Conservation (phyloP, 352 stramenopile genomes). For the Plasmopara viticola region DNA sequence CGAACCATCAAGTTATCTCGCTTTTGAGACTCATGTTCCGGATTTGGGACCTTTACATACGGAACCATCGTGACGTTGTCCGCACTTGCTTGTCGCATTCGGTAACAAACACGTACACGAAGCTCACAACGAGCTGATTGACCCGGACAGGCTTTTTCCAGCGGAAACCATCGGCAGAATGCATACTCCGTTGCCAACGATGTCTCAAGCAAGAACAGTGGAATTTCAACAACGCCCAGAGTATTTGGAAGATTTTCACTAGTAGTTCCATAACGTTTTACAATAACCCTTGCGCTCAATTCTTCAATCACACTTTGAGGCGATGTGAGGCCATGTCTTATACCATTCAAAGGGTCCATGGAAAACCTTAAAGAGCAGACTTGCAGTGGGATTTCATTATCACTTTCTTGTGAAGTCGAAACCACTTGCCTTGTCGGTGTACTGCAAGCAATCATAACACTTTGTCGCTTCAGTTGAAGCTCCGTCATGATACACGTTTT, state of each 20-base stretch:
- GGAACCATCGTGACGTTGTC: slow-evolving; percentile 27
- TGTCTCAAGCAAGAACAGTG: slow-evolving; percentile 44
- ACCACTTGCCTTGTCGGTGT: slow-evolving; percentile 10
- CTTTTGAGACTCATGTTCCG: slow-evolving; percentile 1
- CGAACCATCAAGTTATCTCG: not conserved
- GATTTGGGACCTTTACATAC: slow-evolving; percentile 11
- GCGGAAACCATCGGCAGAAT: slow-evolving; percentile 55
- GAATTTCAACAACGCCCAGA: slow-evolving; percentile 35
- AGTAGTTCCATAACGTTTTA: slow-evolving; percentile 5
- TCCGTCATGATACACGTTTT: slow-evolving; percentile 13
- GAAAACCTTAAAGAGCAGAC: slow-evolving; percentile 12
- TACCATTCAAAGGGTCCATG: slow-evolving; percentile 8
- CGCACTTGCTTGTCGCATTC: slow-evolving; percentile 23
- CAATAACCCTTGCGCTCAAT: slow-evolving; percentile 13
- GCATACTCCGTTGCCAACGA: slow-evolving; percentile 37
- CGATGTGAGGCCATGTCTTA: slow-evolving; percentile 7
- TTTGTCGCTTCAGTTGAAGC: slow-evolving; percentile 14
- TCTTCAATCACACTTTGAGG: slow-evolving; percentile 25
- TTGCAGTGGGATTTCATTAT: slow-evolving; percentile 10
- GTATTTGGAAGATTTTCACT: not conserved
- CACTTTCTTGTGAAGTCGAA: slow-evolving; percentile 8
- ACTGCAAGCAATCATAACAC: slow-evolving; percentile 7
- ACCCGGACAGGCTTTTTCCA: slow-evolving; percentile 29
- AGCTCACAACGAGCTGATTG: slow-evolving; percentile 41
- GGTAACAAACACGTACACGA: slow-evolving; percentile 29